These are phyloP conservation scores for Spizellomyces sp. DNA, from an alignment of 192 early-diverging fungal species.

Conservation along the genomic window DNA sequence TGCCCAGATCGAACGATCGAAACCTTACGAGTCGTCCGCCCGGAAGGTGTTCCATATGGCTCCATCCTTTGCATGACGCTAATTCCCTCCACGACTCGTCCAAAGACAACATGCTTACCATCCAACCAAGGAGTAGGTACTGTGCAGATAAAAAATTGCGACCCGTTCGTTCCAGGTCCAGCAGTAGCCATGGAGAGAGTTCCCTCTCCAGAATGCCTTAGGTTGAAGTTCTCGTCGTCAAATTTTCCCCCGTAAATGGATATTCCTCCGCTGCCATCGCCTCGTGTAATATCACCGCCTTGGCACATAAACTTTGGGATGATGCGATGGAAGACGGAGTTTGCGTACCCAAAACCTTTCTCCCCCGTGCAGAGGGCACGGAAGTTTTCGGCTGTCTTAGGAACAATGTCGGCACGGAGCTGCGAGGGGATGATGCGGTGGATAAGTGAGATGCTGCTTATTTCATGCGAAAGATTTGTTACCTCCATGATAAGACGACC, in stretches of 20 bases:
- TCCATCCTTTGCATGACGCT: slow-evolving; percentile 76
- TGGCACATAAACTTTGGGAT: slow-evolving; percentile 73
- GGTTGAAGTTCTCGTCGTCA: slow-evolving; percentile 80
- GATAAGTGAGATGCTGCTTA: neutral
- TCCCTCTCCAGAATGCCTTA: slow-evolving; percentile 76
- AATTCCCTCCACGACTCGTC: slow-evolving; percentile 48
- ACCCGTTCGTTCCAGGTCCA: slow-evolving; percentile 48
- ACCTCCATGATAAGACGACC: slow-evolving; percentile 62
- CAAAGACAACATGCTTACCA: slow-evolving; percentile 56
- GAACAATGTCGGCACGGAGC: slow-evolving; percentile 47
- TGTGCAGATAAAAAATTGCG: slow-evolving; percentile 84
- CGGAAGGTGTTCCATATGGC: slow-evolving; percentile 56
- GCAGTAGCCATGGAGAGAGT: slow-evolving; percentile 58
- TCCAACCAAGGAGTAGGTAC: slow-evolving; percentile 77
- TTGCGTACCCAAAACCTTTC: slow-evolving; percentile 75
- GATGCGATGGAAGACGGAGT: slow-evolving; percentile 82
- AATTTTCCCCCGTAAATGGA: slow-evolving; percentile 81
- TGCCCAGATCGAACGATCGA: slow-evolving; percentile 77
- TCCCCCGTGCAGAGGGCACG: slow-evolving; percentile 94
- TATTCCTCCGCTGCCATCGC: slow-evolving; percentile 86
- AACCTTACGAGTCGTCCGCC: slow-evolving; percentile 65
- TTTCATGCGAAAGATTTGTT: neutral
- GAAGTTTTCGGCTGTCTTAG: slow-evolving; percentile 88
- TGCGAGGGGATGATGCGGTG: slow-evolving; percentile 2
- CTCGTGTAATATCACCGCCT: slow-evolving; percentile 64